Conservation (phyloP, 2,329 filamentous ascomycete species). For the Ophiostoma tasmaniense region DNA sequence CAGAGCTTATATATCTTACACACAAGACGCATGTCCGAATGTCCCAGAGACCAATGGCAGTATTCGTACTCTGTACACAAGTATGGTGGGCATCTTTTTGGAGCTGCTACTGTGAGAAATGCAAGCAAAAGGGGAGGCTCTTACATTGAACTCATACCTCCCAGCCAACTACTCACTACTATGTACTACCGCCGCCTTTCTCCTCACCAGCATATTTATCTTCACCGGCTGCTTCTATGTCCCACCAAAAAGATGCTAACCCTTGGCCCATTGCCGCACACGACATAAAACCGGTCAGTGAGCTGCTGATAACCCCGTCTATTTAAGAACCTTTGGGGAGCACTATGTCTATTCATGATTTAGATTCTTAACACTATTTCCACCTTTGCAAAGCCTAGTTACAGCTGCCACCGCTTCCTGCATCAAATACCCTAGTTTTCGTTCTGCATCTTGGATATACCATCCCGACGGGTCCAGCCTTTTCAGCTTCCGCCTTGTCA, state of each 20-base stretch:
- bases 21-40: neutral
- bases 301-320: neutral
- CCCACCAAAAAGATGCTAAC: neutral
- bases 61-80: neutral
- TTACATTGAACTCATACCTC: neutral
- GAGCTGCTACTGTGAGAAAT: neutral
- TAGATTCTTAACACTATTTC: neutral
- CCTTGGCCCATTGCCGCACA: neutral
- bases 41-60: neutral
- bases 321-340: neutral
- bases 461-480: neutral
- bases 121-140: neutral
- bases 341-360: neutral
- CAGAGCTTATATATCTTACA: neutral
- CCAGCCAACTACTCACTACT: neutral
- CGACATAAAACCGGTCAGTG: neutral
- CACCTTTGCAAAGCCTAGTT: neutral
- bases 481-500: neutral
- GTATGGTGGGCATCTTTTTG: neutral
- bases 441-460: neutral
- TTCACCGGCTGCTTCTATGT: neutral
- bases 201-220: neutral
- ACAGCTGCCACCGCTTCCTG: neutral
- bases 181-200: neutral
- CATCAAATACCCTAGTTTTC: neutral